phyloP scores from a whole-genome alignment of 495 filamentous ascomycete species.

The Baudoinia panamericana region DNA sequence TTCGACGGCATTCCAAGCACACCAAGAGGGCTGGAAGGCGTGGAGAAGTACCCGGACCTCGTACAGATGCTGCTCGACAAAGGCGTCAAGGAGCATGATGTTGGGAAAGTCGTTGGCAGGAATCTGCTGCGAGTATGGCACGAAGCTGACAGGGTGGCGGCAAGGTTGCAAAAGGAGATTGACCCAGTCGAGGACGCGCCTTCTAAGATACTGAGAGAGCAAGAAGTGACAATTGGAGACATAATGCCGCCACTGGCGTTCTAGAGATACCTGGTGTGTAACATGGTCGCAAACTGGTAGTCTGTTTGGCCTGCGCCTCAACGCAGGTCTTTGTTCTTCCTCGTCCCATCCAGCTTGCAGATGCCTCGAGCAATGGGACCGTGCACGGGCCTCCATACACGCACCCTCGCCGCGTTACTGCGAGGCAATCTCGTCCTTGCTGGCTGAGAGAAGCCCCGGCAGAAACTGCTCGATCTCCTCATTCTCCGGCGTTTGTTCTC shows the following conservation, averaged over 20 bases:
- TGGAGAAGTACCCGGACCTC: slow-evolving; percentile 69
- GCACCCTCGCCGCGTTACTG: too few relatives aligned
- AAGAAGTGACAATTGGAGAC: background rate
- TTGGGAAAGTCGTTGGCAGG: slow-evolving; percentile 28
- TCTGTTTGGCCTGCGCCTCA: too few relatives aligned
- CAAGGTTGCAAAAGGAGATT: slow-evolving; percentile 22
- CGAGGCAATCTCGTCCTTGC: too few relatives aligned
- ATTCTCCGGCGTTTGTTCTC: too few relatives aligned
- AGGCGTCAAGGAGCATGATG: slow-evolving; percentile 31
- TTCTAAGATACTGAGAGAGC: background rate
- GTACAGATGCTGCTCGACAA: slow-evolving; percentile 46
- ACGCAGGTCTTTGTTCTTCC: too few relatives aligned
- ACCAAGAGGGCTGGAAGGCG: slow-evolving; percentile 58
- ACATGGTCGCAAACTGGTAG: too few relatives aligned
- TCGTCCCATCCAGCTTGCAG: too few relatives aligned
- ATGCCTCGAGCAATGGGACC: too few relatives aligned
- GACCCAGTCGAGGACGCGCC: slow-evolving; percentile 29
- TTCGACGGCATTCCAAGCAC: slow-evolving; percentile 50
- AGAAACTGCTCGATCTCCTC: too few relatives aligned
- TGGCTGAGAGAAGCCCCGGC: too few relatives aligned
- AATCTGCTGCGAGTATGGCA: slow-evolving; percentile 35
- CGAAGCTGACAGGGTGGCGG: slow-evolving; percentile 32
- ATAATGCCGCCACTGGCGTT: background rate
- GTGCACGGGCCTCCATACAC: too few relatives aligned
- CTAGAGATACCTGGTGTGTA: too few relatives aligned